These are phyloP conservation scores for Coemansia sp. DNA, from an alignment of 192 early-diverging fungal species.

Conservation along the genomic window DNA sequence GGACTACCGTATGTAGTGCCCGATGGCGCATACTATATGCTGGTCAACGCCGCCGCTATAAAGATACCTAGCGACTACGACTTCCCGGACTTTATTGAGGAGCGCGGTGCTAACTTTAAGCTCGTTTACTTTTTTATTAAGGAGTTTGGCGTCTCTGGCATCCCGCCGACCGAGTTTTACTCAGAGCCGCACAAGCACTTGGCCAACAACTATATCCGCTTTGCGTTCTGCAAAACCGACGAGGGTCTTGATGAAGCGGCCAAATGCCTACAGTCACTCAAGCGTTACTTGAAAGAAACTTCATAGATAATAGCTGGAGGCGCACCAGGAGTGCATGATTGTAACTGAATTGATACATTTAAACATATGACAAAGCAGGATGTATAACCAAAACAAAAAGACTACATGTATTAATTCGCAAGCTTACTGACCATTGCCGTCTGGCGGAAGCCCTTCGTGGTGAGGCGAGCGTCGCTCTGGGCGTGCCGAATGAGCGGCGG, in stretches of 20 bases:
- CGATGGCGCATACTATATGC: conserved; percentile 91
- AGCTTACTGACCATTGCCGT: not conserved
- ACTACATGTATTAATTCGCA: not conserved
- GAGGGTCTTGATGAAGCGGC: conserved; percentile 77
- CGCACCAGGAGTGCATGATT: not conserved
- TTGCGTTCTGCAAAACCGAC: conserved; percentile 93
- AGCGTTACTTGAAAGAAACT: conserved; percentile 33
- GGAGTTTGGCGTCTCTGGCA: conserved; percentile 87
- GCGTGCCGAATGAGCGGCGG: not conserved
- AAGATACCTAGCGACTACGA: conserved; percentile 62
- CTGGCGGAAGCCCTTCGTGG: not conserved
- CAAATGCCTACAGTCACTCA: conserved; percentile 63
- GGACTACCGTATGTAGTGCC: conserved; percentile 81
- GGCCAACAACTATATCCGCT: conserved; percentile 76
- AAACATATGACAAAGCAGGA: not conserved
- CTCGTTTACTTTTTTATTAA: conserved; percentile 83
- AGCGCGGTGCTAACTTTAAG: conserved; percentile 72
- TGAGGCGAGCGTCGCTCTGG: conserved; percentile 1
- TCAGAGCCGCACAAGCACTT: conserved; percentile 62
- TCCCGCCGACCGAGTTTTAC: conserved; percentile 92
- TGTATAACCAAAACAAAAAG: not conserved
- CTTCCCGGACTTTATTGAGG: conserved; percentile 57
- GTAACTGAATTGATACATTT: not conserved
- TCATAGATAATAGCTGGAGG: not conserved
- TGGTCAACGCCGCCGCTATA: conserved; percentile 77